Percentiles rank a stretch among this genome's conserved stretches.
Conservation (phyloP, 345 rosid genomes). For the Toxicodendron radicans region DNA sequence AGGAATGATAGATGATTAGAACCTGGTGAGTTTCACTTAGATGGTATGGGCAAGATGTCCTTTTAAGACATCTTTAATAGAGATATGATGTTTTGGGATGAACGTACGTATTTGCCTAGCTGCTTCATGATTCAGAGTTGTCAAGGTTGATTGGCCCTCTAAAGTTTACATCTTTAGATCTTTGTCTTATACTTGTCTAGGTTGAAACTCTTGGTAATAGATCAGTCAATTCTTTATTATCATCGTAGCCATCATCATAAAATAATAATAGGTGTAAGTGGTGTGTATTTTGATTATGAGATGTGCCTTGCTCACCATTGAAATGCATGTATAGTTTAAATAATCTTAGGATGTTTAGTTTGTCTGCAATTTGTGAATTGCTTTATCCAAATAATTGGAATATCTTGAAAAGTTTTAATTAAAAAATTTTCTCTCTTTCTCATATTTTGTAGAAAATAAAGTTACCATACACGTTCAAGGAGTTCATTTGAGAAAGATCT, state of each 20-base stretch:
- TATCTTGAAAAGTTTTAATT: too few species aligned
- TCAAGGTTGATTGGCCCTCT: background rate
- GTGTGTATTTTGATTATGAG: conserved; percentile 6
- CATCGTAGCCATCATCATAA: background rate
- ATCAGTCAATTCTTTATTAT: background rate
- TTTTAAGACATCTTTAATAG: background rate
- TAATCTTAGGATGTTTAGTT: background rate
- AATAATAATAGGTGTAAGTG: too few species aligned
- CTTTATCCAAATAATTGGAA: too few species aligned
- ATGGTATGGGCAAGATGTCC: background rate
- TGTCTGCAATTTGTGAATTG: background rate
- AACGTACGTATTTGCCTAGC: background rate
- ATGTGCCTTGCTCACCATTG: background rate
- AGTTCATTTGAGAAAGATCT: too few species aligned
- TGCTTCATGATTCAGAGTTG: background rate
- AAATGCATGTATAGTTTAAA: conserved; percentile 14
- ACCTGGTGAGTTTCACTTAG: background rate
- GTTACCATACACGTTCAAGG: background rate
- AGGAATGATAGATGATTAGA: background rate
- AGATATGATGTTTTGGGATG: too few species aligned
- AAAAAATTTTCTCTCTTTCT: too few species aligned
- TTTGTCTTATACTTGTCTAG: background rate
- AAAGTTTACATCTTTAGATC: background rate
- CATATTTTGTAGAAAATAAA: too few species aligned
- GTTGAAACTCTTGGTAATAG: background rate